Evolutionary conservation across 2,329 filamentous ascomycete species (phyloP).

Genomic region (Exophiala xenobiotica): DNA sequence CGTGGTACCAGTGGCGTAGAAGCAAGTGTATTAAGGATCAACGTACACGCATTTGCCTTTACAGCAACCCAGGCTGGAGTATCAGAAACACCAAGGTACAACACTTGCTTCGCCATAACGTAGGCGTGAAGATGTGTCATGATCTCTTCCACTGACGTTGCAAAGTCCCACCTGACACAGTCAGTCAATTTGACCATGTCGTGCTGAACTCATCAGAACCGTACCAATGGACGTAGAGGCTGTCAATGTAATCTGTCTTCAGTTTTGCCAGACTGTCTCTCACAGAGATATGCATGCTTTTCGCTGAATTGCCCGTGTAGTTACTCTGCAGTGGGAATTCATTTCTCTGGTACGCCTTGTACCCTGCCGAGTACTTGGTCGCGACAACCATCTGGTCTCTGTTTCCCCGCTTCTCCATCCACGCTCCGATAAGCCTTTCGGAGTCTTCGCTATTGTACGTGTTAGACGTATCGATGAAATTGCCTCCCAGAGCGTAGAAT

Average conservation of each 20-base stretch:
- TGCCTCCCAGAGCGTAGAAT: slow-evolving; percentile 49
- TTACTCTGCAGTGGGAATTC: neutral
- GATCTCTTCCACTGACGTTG: slow-evolving; percentile 61
- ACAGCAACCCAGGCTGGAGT: slow-evolving; percentile 37
- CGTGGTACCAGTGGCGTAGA: neutral
- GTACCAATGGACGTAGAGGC: slow-evolving; percentile 49
- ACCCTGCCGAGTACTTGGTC: neutral
- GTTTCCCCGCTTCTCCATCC: neutral
- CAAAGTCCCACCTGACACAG: slow-evolving; percentile 52
- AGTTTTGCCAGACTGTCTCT: neutral
- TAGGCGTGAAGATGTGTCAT: slow-evolving; percentile 67
- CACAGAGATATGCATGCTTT: neutral
- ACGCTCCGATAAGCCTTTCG: neutral
- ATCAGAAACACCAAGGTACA: slow-evolving; percentile 57
- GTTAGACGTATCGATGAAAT: slow-evolving; percentile 54
- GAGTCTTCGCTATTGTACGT: slow-evolving; percentile 44
- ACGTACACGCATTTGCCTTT: slow-evolving; percentile 43
- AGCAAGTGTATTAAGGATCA: neutral
- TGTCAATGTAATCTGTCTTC: neutral
- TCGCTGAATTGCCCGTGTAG: neutral
- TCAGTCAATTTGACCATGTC: neutral
- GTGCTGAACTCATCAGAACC: slow-evolving; percentile 45
- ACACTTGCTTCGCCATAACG: slow-evolving; percentile 60
- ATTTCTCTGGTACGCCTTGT: neutral
- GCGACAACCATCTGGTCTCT: neutral